Conservation (phyloP, 208 protist genomes). For the Crithidia expoeki region DNA sequence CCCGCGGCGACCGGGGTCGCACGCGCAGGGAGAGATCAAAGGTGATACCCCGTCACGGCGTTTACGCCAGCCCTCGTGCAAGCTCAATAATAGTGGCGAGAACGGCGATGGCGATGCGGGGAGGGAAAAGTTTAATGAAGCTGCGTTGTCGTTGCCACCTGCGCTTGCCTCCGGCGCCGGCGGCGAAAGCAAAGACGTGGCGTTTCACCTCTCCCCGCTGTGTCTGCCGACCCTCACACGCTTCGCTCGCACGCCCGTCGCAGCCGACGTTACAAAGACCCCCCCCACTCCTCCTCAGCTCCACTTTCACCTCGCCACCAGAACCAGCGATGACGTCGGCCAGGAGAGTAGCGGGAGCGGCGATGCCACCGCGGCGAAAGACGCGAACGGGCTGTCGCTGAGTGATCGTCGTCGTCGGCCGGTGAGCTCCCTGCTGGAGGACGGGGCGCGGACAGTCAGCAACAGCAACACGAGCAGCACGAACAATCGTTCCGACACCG, state of each 20-base stretch:
- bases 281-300: not conserved
- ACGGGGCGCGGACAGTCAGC: not conserved
- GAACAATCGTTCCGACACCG: conserved; percentile 5
- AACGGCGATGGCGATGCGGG: not conserved
- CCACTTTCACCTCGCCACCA: not conserved
- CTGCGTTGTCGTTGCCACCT: not conserved
- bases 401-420: not conserved
- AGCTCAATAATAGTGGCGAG: not conserved
- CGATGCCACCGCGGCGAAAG: not conserved
- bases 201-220: conserved; percentile 2
- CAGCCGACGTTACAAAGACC: not conserved
- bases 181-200: not conserved
- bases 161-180: not conserved
- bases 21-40: not conserved
- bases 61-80: not conserved
- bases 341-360: conserved; percentile 9
- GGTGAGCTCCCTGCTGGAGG: not conserved
- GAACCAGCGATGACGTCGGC: not conserved
- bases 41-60: not conserved
- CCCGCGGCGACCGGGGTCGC: conserved; percentile 1
- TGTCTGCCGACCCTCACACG: conserved; percentile 12
- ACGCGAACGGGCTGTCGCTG: not conserved
- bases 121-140: not conserved
- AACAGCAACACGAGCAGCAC: conserved; percentile 15
- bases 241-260: conserved; percentile 8